Percentiles rank a stretch among this genome's conserved stretches.
phyloP scores from a whole-genome alignment of 2,329 filamentous ascomycete species.

The Tolypocladium ovalisporum region DNA sequence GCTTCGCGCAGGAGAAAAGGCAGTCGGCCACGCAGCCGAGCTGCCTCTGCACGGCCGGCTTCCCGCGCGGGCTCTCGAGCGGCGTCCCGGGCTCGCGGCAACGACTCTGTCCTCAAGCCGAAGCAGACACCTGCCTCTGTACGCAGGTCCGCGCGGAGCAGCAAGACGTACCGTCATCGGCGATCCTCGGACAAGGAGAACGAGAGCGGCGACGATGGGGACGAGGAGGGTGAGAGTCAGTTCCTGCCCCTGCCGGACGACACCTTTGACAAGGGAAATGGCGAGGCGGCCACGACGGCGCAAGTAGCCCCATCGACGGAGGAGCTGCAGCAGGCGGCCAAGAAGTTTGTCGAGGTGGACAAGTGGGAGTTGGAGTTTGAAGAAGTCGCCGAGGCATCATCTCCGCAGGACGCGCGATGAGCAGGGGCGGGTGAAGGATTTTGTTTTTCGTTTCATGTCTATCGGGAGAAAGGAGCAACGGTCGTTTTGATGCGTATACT shows the following conservation, averaged over 20 bases:
- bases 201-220: constrained; percentile 22
- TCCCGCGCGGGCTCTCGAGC: constrained; percentile 16
- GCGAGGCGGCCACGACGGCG: constrained; percentile 21
- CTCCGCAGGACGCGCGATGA: constrained; percentile 39
- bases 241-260: constrained; percentile 35
- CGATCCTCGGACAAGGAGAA: constrained; percentile 49
- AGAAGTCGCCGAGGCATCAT: constrained; percentile 46
- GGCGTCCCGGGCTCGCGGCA: constrained; percentile 11
- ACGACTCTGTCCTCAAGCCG: constrained; percentile 12
- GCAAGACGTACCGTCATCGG: constrained; percentile 39
- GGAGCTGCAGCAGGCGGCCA: constrained; percentile 47
- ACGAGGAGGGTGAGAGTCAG: constrained; percentile 25
- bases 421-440: background rate
- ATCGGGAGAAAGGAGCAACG: background rate
- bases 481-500: background rate
- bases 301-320: constrained; percentile 27
- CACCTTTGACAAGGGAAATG: constrained; percentile 22
- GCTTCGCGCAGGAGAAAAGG: constrained; percentile 22
- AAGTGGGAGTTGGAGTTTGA: constrained; percentile 59
- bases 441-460: too few relatives aligned
- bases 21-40: constrained; percentile 18
- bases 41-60: constrained; percentile 13
- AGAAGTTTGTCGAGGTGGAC: constrained; percentile 60
- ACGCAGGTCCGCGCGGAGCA: constrained; percentile 13
- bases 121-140: constrained; percentile 11